phyloP scores from a whole-genome alignment of 1,284 basidiomycete species.

The Anthracocystis setariae region DNA sequence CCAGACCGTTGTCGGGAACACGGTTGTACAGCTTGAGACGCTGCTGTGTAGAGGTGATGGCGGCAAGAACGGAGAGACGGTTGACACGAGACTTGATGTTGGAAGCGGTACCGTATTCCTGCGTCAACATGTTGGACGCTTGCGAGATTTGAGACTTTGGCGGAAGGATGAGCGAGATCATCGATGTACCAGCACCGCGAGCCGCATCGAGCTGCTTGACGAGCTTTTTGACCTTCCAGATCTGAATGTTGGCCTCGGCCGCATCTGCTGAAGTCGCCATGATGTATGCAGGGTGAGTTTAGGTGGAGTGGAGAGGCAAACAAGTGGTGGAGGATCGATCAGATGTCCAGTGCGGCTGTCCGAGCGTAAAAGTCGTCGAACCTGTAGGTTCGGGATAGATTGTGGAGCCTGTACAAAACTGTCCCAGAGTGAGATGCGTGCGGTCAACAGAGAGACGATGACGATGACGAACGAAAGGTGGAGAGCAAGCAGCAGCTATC shows the following conservation, averaged over 20 bases:
- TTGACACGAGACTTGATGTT: slow-evolving; percentile 99
- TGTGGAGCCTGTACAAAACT: too few relatives aligned
- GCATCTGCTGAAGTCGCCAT: slow-evolving; percentile 46
- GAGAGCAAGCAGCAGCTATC: too few relatives aligned
- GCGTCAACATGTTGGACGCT: slow-evolving; percentile 92
- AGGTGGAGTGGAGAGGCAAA: slow-evolving; percentile 1
- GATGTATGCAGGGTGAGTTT: not conserved
- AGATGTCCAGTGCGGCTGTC: not conserved
- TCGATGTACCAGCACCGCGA: slow-evolving; percentile 86
- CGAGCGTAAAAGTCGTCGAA: too few relatives aligned
- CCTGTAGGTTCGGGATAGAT: too few relatives aligned
- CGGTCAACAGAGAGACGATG: too few relatives aligned
- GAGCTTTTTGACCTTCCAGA: slow-evolving; percentile 93
- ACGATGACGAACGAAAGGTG: too few relatives aligned
- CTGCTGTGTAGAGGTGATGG: slow-evolving; percentile 99
- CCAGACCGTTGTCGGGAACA: slow-evolving; percentile 94
- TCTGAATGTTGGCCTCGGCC: slow-evolving; percentile 65
- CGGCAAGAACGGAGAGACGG: slow-evolving; percentile 93
- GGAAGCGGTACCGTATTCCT: slow-evolving; percentile 85
- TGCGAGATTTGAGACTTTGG: slow-evolving; percentile 96
- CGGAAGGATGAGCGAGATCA: slow-evolving; percentile 97
- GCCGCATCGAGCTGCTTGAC: slow-evolving; percentile 66
- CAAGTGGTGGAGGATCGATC: not conserved
- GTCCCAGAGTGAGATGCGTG: too few relatives aligned
- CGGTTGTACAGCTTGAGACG: slow-evolving; percentile 89